phyloP scores from a whole-genome alignment of 768 basidiomycete genomes.

The Tylopilus sp. region DNA sequence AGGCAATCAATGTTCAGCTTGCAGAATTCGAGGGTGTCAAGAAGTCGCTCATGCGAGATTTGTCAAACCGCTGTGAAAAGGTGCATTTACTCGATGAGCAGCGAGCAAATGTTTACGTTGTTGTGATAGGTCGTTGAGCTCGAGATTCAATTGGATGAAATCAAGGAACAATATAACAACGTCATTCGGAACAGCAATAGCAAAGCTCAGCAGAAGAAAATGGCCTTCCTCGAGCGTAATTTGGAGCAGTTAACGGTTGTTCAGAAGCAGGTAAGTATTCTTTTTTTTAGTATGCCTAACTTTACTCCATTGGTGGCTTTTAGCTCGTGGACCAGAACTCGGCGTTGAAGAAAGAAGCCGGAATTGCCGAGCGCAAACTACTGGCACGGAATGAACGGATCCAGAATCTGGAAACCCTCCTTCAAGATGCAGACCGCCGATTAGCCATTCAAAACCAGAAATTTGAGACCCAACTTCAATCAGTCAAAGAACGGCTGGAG shows the following conservation, averaged over 20 bases:
- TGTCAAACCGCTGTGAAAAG: constrained; percentile 99
- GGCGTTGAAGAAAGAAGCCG: constrained; percentile 94
- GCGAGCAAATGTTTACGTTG: constrained; percentile 10
- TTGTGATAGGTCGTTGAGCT: constrained; percentile 87
- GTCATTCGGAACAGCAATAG: constrained; percentile 98
- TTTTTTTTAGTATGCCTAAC: neutral
- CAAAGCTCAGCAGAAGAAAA: constrained; percentile 98
- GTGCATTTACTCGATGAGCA: constrained; percentile 39
- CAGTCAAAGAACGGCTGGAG: constrained; percentile 87
- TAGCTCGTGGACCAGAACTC: constrained; percentile 99
- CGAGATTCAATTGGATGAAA: constrained; percentile 97
- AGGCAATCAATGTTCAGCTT: constrained; percentile 95
- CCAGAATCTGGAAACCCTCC: constrained; percentile 88
- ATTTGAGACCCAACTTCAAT: constrained; percentile 90
- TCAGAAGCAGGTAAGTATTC: constrained; percentile 81
- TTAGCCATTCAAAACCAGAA: constrained; percentile 92
- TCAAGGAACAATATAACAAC: constrained; percentile 98
- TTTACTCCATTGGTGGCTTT: constrained; percentile 16
- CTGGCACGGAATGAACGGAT: constrained; percentile 97
- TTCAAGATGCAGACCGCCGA: constrained; percentile 92
- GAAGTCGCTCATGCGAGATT: constrained; percentile 96
- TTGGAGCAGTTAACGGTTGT: constrained; percentile 92
- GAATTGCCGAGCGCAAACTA: constrained; percentile 93
- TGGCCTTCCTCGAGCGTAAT: constrained; percentile 97
- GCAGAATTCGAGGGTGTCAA: constrained; percentile 99